A percentile compares a stretch with the other conserved stretches of the same genome.
Conservation (phyloP, 805 yeast genomes). For the Metschnikowia anglica region DNA sequence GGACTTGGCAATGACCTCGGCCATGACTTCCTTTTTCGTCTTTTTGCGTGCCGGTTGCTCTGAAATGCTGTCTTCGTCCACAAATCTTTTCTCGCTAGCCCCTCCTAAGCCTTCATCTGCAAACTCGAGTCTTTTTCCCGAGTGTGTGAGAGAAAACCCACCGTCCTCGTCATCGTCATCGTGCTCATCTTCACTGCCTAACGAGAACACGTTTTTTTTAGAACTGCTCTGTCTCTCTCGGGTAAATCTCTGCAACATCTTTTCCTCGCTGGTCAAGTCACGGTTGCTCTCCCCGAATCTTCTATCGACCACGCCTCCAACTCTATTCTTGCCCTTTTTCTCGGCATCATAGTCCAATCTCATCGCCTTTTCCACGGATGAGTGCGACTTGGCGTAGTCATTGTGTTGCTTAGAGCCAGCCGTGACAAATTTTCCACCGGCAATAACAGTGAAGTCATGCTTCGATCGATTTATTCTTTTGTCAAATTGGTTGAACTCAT, state of each 20-base stretch:
- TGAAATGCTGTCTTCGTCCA: conserved; percentile 34
- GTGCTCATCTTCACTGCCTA: conserved; percentile 76
- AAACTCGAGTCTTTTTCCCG: conserved; percentile 64
- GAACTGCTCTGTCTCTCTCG: conserved; percentile 72
- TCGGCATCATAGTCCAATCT: conserved; percentile 64
- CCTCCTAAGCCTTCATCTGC: conserved; percentile 32
- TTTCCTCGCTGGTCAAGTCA: conserved; percentile 78
- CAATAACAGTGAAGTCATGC: conserved; percentile 45
- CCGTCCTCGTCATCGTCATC: conserved; percentile 45
- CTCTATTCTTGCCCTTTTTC: conserved; percentile 61
- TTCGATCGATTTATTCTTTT: conserved; percentile 67
- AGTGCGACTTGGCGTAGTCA: conserved; percentile 32
- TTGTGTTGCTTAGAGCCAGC: conserved; percentile 41
- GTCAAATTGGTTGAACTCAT: conserved; percentile 89
- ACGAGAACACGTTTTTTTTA: conserved; percentile 45
- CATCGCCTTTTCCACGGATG: conserved; percentile 42
- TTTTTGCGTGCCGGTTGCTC: conserved; percentile 57
- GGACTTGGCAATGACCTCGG: conserved; percentile 79
- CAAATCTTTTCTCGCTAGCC: conserved; percentile 29
- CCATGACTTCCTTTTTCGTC: conserved; percentile 82
- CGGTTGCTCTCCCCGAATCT: conserved; percentile 87
- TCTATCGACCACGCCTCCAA: conserved; percentile 78
- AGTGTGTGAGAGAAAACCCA: conserved; percentile 66
- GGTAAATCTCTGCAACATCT: conserved; percentile 93
- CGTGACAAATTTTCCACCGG: conserved; percentile 44